Evolutionary conservation across 2,329 filamentous ascomycete genomes (phyloP).

Genomic region (Arthrobotrys sphaeroides): DNA sequence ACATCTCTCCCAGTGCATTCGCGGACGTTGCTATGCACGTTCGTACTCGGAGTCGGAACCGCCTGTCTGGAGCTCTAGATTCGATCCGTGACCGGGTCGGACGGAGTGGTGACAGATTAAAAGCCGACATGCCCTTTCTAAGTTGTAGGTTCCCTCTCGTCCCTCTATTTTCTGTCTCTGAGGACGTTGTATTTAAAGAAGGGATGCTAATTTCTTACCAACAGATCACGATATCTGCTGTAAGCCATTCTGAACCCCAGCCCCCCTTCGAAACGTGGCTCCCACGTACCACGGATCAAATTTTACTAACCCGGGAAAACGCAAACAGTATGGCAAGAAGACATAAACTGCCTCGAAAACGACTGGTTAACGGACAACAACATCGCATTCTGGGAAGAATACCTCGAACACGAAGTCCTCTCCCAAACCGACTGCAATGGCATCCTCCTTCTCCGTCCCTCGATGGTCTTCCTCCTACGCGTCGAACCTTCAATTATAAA

Average conservation of each 20-base stretch:
- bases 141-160: constrained; percentile 69
- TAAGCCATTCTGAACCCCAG: constrained; percentile 62
- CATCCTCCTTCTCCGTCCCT: constrained; percentile 89
- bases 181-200: neutral
- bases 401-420: constrained; percentile 88
- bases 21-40: constrained; percentile 37
- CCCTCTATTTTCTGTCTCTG: neutral
- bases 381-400: constrained; percentile 98
- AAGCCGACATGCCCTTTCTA: constrained; percentile 74
- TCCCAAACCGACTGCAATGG: constrained; percentile 76
- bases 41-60: constrained; percentile 40
- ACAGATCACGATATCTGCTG: constrained; percentile 73
- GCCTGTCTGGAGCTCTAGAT: constrained; percentile 34
- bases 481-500: constrained; percentile 24
- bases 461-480: constrained; percentile 75
- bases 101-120: constrained; percentile 32
- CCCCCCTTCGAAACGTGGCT: too few relatives aligned
- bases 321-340: constrained; percentile 82
- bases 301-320: too few relatives aligned
- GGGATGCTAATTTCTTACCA: neutral
- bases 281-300: too few relatives aligned
- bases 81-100: constrained; percentile 40
- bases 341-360: constrained; percentile 84
- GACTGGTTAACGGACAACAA: constrained; percentile 99
- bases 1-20: constrained; percentile 20